Base-by-base conservation (phyloP, 371 early-diverging fungal genomes). In the Mucor saturninus region DNA sequence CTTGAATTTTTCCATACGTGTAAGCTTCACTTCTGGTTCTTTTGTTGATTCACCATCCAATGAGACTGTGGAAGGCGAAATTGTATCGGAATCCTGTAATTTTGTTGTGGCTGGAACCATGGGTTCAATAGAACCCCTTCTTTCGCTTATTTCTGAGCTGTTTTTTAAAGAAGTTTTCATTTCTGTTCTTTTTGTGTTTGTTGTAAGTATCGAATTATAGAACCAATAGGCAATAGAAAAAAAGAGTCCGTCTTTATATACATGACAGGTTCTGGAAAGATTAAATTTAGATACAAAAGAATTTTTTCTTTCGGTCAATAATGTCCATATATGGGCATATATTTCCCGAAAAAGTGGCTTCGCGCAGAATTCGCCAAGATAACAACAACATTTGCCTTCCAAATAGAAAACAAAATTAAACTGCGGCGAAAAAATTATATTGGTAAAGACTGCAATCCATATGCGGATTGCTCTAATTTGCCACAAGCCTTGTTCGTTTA, bases 291-390 rank as follows among this genome's bases (percentile, higher is more conserved):
- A 21, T 21, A 21, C 21, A 21, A 21, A 0, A 21, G 21, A 21
- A 35, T 35, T 35, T 35, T 35, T 8, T 35, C 8, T 35, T 8
- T 35, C 60, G 60, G 60, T 42, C 52, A 39, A 51, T 59, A n/a
- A 30, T 49, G 31, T 59, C 60, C 60, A 51, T 50, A 59, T 51
- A 39, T 26, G 60, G 60, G 39, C n/a, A 39, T 59, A 50, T 50
- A 7, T 37, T 15, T 14, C 59, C 59, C 1, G 21, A 51, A 59
- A 59, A 59, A 35, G 35, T 42, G 43, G 43, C 43, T 42, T 42
- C 43, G 43, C 43, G 21, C 21, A 21, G 21, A 21, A 21, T 21
- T 11, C 11, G 43, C 10, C 35, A 42, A 42, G 43, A n/a, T 9
- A 42, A 42, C 43, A 42, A 42, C 43, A 42, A 11, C n/a, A 11